Base-by-base conservation (phyloP, 805 yeast genomes). In the Metschnikowia baotianmanensis region DNA sequence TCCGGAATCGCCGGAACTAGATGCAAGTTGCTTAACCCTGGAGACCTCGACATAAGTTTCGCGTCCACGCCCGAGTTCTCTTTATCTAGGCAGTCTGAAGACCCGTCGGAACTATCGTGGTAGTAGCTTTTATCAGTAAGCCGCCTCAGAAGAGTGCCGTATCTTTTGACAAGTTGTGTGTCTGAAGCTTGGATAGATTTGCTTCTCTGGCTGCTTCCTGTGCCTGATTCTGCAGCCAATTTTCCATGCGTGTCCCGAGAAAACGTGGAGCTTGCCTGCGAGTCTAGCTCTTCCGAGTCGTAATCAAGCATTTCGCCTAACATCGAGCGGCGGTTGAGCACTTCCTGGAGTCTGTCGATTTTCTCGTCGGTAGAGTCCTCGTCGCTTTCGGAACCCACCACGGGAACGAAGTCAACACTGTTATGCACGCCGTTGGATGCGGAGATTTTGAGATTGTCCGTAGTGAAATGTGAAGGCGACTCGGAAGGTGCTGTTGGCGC, bases 291-390 rank as follows among this genome's bases (percentile, higher is more conserved):
- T 23, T 59, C 63, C 7, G 72, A 67, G n/a, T 58, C 61, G 47
- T 69, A 67, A 38, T 68, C 74, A 40, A 69, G 56, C 75, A 69
- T 68, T 9, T 69, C 73, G 23, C 72, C 71, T 46, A 69, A 53
- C 51, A 69, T 61, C 9, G 72, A 67, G 39, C 66, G 60, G 38
- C 75, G 59, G 42, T 69, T 65, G 36, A 49, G 43, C 42, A 56
- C 29, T 46, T 50, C 34, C 45, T 53, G 47, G 46, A 69, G 61
- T 36, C 55, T 59, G 36, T 57, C 61, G 9, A 53, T 53, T 13
- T 33, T 34, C 26, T 36, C 43, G 37, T 48, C 51, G n/a, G 40
- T 29, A 3, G 42, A 49, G 10, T 16, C 32, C 16, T 31, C 47
- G 7, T 6, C 22, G 23, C 23, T 18, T 6, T 16, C 36, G 6